These are phyloP conservation scores for Alternaria gansuensis DNA, from an alignment of 2,329 filamentous ascomycete species.

Conservation along the genomic window DNA sequence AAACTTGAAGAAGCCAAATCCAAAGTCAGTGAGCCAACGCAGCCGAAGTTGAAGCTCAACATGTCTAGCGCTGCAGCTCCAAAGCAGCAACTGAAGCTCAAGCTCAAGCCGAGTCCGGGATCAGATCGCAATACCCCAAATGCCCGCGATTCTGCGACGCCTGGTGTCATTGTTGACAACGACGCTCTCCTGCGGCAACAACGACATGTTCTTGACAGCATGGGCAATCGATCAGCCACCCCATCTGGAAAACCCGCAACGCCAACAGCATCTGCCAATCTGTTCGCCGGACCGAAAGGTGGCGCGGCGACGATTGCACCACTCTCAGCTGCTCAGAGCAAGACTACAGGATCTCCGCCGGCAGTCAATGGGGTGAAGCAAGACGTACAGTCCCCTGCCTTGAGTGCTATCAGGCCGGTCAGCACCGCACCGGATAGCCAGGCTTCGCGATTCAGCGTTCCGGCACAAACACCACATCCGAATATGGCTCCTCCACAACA, in stretches of 20 bases:
- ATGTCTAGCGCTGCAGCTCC: constrained; percentile 57
- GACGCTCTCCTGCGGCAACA: constrained; percentile 64
- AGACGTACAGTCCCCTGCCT: constrained; percentile 57
- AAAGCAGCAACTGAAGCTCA: constrained; percentile 69
- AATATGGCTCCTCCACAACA: constrained; percentile 54
- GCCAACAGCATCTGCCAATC: constrained; percentile 38
- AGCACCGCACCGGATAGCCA: constrained; percentile 49
- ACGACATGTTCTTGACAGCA: constrained; percentile 60
- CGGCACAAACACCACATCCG: constrained; percentile 45
- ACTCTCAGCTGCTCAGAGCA: constrained; percentile 30
- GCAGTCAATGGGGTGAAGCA: constrained; percentile 49
- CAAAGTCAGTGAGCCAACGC: constrained; percentile 74
- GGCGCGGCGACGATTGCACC: constrained; percentile 34
- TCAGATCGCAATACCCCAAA: constrained; percentile 53
- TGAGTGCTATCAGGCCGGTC: constrained; percentile 50
- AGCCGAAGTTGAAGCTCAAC: constrained; percentile 83
- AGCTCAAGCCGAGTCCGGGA: constrained; percentile 56
- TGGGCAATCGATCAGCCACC: constrained; percentile 47
- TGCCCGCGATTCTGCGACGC: constrained; percentile 54
- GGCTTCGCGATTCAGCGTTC: constrained; percentile 40
- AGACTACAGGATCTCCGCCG: constrained; percentile 50
- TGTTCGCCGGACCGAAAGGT: constrained; percentile 40
- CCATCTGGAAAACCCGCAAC: constrained; percentile 41
- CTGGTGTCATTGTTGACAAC: constrained; percentile 63
- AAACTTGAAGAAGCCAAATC: constrained; percentile 76